Evolutionary conservation across 805 yeast species (phyloP), one percentile per base, ranked within the genome.

Genomic region (Ogataea ramenticola): DNA sequence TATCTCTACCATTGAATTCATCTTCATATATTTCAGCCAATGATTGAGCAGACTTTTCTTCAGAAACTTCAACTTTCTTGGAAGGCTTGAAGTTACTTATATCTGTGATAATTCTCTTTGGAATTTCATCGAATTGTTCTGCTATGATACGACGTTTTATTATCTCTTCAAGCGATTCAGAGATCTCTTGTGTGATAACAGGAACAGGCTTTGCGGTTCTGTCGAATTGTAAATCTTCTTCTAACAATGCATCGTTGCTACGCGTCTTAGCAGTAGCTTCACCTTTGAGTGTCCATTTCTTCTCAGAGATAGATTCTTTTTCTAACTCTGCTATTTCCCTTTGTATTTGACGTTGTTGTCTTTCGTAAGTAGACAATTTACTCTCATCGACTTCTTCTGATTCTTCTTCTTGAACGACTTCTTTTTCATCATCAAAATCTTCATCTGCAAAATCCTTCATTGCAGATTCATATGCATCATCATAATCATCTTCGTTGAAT

Each of bases 121-220:
- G 86, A 39, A 91, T 65, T 56, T 91, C 98, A 60, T 91, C 95
- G 61, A 89, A 91, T 48, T 84, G 80, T 36, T 70, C 78, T 46
- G 74, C 80, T 55, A 75, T 73, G 53, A 93, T 82, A 60, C 98
- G 78, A 54, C 86, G 75, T 61, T 87, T 76, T 55, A 91, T 91
- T 66, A 93, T 69, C 42, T 91, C 97, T 60, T 93, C 99, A 20
- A 91, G 65, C 1, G 85, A 69, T 53, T 86, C 95, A 0, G 98
- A 88, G 11, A 84, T 76, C 50, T 90, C 96, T 53, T 80, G 80
- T 1, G 99, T 93, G 44, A 90, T 86, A 7, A 90, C 89, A 0
- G 99, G 99, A 4, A 89, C 97, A 0, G 99, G 96, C 56, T 91
- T 91, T 9, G 96, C 80, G 7, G 89, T 86, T 56, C 98, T 77